A percentile compares a stretch with the other conserved stretches of the same genome.
Conservation (phyloP, 2,329 filamentous ascomycete species). For the Cladobotryum protrusum region DNA sequence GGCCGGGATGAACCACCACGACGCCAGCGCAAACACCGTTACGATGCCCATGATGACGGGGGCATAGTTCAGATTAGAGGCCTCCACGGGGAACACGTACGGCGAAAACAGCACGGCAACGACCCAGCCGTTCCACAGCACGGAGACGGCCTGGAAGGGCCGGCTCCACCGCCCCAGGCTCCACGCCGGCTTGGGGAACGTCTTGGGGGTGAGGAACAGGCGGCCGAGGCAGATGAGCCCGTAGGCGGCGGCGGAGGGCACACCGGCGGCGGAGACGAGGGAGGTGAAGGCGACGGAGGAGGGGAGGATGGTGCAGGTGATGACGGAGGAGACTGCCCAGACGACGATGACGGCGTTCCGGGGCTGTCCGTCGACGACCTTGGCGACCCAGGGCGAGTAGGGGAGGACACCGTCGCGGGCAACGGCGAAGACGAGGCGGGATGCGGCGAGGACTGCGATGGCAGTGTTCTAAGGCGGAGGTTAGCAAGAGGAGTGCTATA, state of each 20-base stretch:
- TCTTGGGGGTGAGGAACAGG: constrained; percentile 40
- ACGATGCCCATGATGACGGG: constrained; percentile 46
- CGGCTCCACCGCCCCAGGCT: constrained; percentile 38
- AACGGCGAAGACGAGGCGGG: constrained; percentile 56
- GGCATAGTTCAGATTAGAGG: constrained; percentile 40
- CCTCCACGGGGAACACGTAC: constrained; percentile 38
- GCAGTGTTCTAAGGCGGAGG: constrained; percentile 45
- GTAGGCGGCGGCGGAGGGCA: constrained; percentile 46
- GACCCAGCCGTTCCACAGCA: constrained; percentile 45
- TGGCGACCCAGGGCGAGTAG: constrained; percentile 51
- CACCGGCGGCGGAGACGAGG: constrained; percentile 46
- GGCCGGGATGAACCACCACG: constrained; percentile 10
- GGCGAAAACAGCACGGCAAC: constrained; percentile 42
- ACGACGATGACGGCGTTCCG: constrained; percentile 55
- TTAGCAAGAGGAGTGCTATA: too few relatives aligned
- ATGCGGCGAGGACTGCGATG: constrained; percentile 52
- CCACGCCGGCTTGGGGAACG: constrained; percentile 41
- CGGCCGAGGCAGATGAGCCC: constrained; percentile 44
- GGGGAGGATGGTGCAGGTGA: constrained; percentile 54
- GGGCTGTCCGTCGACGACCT: constrained; percentile 50
- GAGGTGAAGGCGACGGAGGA: constrained; percentile 49
- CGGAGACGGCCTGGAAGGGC: constrained; percentile 40
- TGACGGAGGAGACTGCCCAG: constrained; percentile 45
- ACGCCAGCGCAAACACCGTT: constrained; percentile 32
- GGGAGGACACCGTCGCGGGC: constrained; percentile 56